Base-by-base conservation (phyloP, 805 yeast genomes). In the Saccharomycopsis malanga region DNA sequence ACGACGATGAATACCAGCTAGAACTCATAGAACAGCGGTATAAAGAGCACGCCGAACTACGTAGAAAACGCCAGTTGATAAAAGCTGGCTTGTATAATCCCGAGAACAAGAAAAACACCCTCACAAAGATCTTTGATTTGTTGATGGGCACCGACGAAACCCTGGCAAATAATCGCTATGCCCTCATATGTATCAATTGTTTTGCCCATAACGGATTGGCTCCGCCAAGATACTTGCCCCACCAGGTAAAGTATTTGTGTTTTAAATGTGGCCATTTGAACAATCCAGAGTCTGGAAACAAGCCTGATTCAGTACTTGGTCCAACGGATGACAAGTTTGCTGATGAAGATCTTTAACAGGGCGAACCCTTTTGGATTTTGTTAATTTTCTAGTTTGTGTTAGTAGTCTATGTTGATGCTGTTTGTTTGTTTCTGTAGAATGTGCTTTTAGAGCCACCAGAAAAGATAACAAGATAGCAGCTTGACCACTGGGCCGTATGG, bases 121-220 rank as follows among this genome's bases (percentile, higher is more conserved):
- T 4, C 5, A 4, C 27, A 10, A 45, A 24, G 32, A 23, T 49
- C 15, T 41, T 53, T 20, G 51, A 48, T 4, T 3, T 43, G 7
- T 36, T 54, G 15, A 17, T 54, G 0, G 72, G 69, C 37, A 62
- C 61, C 45, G 70, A 65, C 50, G 74, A 70, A 48, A 57, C 65
- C 4, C 57, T 64, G 32, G 42, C 50, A n/a, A 72, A 67, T 39
- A 61, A 58, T 43, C 53, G 74, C 22, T 71, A 61, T 48, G 76
- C 76, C 1, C 61, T 71, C 49, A 71, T 71, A 20, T 71, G 76
- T 51, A 57, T 56, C 38, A 58, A 61, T 21, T 71, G 76, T 48
- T 67, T 59, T 46, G 59, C 64, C 3, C 76, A 71, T 56, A 70
- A 71, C 52, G 76, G 76, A 2, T 59, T 71, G 48, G 75, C 76